phyloP scores from a whole-genome alignment of 2,329 filamentous ascomycete genomes.

The Talaromyces sp. region DNA sequence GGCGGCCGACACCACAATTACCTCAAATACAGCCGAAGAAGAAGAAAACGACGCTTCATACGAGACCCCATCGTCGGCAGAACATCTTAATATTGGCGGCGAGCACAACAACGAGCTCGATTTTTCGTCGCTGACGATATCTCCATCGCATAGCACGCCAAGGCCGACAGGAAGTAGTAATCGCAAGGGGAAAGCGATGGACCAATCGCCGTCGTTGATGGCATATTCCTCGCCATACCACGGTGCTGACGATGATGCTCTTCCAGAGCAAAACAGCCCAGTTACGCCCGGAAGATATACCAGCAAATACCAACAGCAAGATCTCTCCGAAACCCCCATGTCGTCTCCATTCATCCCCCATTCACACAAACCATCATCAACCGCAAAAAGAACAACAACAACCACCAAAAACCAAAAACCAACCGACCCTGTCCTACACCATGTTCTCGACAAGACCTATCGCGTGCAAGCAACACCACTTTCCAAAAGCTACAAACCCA shows the following conservation, averaged over 20 bases:
- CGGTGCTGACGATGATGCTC: slow-evolving; percentile 21
- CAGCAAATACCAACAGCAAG: slow-evolving; percentile 23
- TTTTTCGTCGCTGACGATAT: slow-evolving; percentile 37
- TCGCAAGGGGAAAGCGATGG: slow-evolving; percentile 27
- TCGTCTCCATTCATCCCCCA: slow-evolving; percentile 53
- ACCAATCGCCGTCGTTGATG: slow-evolving; percentile 30
- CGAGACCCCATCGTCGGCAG: slow-evolving; percentile 32
- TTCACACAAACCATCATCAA: slow-evolving; percentile 18
- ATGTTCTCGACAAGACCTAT: slow-evolving; percentile 92
- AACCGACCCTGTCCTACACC: slow-evolving; percentile 74
- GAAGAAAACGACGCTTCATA: slow-evolving; percentile 33
- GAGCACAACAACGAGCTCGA: slow-evolving; percentile 41
- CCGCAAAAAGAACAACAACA: slow-evolving; percentile 25
- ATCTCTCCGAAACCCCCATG: slow-evolving; percentile 60
- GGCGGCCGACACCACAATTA: slow-evolving; percentile 39
- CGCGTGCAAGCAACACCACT: slow-evolving; percentile 88
- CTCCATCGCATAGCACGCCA: slow-evolving; percentile 44
- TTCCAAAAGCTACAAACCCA: slow-evolving; percentile 40
- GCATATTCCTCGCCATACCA: slow-evolving; percentile 60
- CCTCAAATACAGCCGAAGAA: slow-evolving; percentile 22
- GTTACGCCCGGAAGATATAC: slow-evolving; percentile 30
- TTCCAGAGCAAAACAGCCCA: slow-evolving; percentile 28
- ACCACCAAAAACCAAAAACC: slow-evolving; percentile 31
- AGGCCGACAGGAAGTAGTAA: slow-evolving; percentile 21
- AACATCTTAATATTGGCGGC: slow-evolving; percentile 20